phyloP scores from a whole-genome alignment of 2,329 filamentous ascomycete species.

The Monosporascus sp. region DNA sequence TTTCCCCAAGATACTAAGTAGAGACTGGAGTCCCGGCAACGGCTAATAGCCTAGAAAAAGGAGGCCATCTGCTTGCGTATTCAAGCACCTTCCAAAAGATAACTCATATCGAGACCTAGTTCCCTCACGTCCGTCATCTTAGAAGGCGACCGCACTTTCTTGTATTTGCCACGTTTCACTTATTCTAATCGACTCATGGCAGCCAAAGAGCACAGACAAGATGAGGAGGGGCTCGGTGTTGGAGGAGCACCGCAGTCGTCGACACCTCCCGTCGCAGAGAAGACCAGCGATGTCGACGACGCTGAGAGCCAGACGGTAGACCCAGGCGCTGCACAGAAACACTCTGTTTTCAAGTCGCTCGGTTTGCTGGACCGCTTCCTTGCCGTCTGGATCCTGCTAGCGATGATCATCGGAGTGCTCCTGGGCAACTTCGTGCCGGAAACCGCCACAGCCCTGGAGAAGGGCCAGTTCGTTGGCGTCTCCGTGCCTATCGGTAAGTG shows the following conservation, averaged over 20 bases:
- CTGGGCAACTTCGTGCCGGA: conserved; percentile 68
- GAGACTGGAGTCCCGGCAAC: not conserved
- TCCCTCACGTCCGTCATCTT: no score
- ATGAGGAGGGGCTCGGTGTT: not conserved
- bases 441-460: conserved; percentile 57
- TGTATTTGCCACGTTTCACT: not conserved
- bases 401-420: conserved; percentile 70
- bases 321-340: conserved; percentile 7
- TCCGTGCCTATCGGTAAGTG: conserved; percentile 22
- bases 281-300: not conserved
- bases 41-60: no score
- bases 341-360: conserved; percentile 47
- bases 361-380: conserved; percentile 59
- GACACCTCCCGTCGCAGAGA: not conserved
- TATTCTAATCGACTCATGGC: not conserved
- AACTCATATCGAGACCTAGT: no score
- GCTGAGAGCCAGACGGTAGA: conserved; percentile 6
- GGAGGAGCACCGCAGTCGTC: not conserved
- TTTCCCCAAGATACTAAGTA: no score
- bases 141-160: no score
- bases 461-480: conserved; percentile 62
- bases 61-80: no score
- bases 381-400: conserved; percentile 69
- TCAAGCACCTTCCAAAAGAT: no score
- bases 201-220: not conserved